Evolutionary conservation across 1,284 basidiomycete species (phyloP).

Genomic region (Boletus albobrunnescens): DNA sequence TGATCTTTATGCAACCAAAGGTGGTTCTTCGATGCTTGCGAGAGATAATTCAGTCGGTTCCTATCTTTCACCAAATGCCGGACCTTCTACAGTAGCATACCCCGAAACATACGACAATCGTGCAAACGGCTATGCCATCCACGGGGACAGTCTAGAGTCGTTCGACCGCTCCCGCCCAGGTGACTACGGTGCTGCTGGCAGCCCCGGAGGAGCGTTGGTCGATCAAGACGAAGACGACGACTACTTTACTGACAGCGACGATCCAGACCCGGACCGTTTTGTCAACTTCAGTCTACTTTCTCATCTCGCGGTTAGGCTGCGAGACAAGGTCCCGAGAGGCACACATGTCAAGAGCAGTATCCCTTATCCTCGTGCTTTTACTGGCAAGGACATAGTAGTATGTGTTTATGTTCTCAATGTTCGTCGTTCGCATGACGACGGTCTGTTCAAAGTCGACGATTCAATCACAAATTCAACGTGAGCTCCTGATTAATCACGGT

Average conservation of each 20-base stretch:
- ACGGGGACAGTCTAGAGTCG: slow-evolving; percentile 27
- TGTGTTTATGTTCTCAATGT: slow-evolving; percentile 33
- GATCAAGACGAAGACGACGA: slow-evolving; percentile 49
- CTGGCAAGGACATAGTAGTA: slow-evolving; percentile 89
- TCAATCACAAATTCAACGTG: slow-evolving; percentile 71
- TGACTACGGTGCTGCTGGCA: slow-evolving; percentile 32
- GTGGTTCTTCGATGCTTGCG: slow-evolving; percentile 13
- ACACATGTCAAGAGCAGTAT: slow-evolving; percentile 90
- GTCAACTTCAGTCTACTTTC: slow-evolving; percentile 86
- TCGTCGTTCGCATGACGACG: slow-evolving; percentile 3
- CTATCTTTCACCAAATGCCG: slow-evolving; percentile 16
- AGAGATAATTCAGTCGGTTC: slow-evolving; percentile 20
- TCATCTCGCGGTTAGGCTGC: slow-evolving; percentile 82
- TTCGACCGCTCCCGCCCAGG: slow-evolving; percentile 23
- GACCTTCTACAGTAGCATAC: slow-evolving; percentile 26
- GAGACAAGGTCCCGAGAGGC: slow-evolving; percentile 81
- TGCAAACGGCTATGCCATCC: slow-evolving; percentile 19
- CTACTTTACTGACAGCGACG: slow-evolving; percentile 65
- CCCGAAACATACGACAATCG: slow-evolving; percentile 17
- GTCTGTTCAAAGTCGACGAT: slow-evolving; percentile 62
- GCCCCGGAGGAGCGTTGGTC: slow-evolving; percentile 41
- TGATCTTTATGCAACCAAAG: slow-evolving; percentile 17
- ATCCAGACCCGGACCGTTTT: slow-evolving; percentile 73
- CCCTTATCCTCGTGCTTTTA: slow-evolving; percentile 83
- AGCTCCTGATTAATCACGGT: slow-evolving; percentile 66